Conservation (phyloP, 441 rosid species). For the Kokia cookei region DNA sequence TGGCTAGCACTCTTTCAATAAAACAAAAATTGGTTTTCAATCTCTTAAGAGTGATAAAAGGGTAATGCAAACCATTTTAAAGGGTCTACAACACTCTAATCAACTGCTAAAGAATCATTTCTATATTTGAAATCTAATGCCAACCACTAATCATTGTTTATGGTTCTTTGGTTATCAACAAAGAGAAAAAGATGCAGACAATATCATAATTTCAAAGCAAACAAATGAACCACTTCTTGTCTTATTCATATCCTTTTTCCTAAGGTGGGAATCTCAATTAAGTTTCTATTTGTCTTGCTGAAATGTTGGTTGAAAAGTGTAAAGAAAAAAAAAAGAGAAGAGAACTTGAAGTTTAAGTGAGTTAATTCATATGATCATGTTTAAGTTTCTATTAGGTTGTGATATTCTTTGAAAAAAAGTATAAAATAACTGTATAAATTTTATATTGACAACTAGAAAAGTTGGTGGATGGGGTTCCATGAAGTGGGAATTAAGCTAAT, state of each 20-base stretch:
- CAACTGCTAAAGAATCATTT: slow-evolving; percentile 6
- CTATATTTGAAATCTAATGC: slow-evolving; percentile 12
- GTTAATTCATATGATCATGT: neutral
- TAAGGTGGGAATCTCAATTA: slow-evolving; percentile 11
- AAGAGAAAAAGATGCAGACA: neutral
- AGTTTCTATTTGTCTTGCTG: neutral
- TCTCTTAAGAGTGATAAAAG: neutral
- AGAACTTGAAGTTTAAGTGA: no score
- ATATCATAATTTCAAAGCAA: neutral
- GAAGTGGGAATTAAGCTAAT: neutral
- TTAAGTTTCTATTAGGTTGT: no score
- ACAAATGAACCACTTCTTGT: slow-evolving; percentile 6
- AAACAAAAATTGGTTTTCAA: neutral
- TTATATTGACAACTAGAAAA: neutral
- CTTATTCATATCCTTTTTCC: neutral
- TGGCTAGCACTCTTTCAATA: neutral
- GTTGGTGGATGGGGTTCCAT: slow-evolving; percentile 6
- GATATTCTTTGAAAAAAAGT: neutral
- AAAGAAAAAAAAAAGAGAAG: neutral
- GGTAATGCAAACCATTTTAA: neutral
- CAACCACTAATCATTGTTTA: slow-evolving; percentile 10
- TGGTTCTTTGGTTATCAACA: neutral
- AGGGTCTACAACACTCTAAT: neutral
- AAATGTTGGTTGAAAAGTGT: neutral
- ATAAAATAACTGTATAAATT: neutral